Evolutionary conservation across 1,139 yeast genomes (phyloP).

Genomic region (Kodamaea sp.): DNA sequence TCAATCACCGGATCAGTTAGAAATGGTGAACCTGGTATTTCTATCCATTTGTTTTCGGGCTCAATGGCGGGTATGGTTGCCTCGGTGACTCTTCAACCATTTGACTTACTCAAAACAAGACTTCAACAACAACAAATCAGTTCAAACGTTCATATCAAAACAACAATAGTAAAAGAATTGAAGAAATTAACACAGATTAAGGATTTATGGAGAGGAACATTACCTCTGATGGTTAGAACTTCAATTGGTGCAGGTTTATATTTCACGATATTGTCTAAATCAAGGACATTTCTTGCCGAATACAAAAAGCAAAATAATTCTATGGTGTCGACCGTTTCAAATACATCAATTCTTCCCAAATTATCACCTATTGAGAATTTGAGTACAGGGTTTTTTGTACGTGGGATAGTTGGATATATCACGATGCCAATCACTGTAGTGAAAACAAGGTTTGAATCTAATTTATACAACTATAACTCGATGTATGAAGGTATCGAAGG

Average conservation of each 20-base stretch:
- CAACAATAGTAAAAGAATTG: conserved; percentile 41
- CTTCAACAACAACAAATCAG: conserved; percentile 62
- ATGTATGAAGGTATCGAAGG: conserved; percentile 58
- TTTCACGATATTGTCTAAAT: conserved; percentile 63
- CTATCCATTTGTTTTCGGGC: conserved; percentile 70
- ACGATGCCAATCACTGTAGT: conserved; percentile 99
- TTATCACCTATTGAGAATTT: conserved; percentile 69
- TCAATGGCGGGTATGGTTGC: conserved; percentile 84
- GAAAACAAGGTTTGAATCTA: conserved; percentile 84
- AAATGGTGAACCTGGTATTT: conserved; percentile 5
- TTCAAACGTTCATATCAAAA: conserved; percentile 36
- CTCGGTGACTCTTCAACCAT: conserved; percentile 79
- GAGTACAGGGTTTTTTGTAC: conserved; percentile 69
- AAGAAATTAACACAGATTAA: conserved; percentile 42
- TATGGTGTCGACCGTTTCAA: conserved; percentile 4
- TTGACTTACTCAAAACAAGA: conserved; percentile 85
- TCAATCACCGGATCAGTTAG: not conserved
- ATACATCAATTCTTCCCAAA: conserved; percentile 56
- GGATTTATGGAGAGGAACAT: conserved; percentile 88
- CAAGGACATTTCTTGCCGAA: conserved; percentile 52
- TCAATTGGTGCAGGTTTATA: conserved; percentile 90
- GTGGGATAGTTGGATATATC: conserved; percentile 78
- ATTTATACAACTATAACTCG: conserved; percentile 65
- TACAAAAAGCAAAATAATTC: conserved; percentile 15
- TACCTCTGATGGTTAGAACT: conserved; percentile 86